phyloP scores from a whole-genome alignment of 2,329 filamentous ascomycete species.

The Cercospora zeina region DNA sequence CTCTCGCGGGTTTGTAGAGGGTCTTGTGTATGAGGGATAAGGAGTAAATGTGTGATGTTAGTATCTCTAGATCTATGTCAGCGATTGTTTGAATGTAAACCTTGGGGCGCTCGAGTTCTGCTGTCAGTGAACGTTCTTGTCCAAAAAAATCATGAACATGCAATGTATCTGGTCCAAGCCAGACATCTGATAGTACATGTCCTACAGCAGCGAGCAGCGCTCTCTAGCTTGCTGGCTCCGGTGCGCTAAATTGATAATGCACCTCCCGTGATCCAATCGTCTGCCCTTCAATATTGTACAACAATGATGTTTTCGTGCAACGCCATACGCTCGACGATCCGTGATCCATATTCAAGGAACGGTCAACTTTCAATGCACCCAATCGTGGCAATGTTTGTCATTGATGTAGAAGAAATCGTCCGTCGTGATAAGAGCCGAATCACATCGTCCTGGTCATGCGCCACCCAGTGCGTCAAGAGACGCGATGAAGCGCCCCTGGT shows the following conservation, averaged over 20 bases:
- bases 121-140: neutral
- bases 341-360: neutral
- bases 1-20: neutral
- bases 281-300: constrained; percentile 6
- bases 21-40: no score
- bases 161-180: neutral
- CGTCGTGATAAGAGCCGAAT: neutral
- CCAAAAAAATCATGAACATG: neutral
- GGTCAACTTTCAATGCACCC: neutral
- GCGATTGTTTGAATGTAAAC: no score
- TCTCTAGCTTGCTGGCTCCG: constrained; percentile 6
- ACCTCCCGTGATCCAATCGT: neutral
- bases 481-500: neutral
- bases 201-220: constrained; percentile 8
- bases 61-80: no score
- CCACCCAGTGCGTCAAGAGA: neutral
- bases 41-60: no score
- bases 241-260: constrained; percentile 1
- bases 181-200: constrained; percentile 11
- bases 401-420: neutral
- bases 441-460: neutral
- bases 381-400: neutral
- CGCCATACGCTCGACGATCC: neutral
- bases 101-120: neutral
- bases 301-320: neutral